Evolutionary conservation across 208 protist genomes (phyloP).

Genomic region (Trypanosoma platydactyli): DNA sequence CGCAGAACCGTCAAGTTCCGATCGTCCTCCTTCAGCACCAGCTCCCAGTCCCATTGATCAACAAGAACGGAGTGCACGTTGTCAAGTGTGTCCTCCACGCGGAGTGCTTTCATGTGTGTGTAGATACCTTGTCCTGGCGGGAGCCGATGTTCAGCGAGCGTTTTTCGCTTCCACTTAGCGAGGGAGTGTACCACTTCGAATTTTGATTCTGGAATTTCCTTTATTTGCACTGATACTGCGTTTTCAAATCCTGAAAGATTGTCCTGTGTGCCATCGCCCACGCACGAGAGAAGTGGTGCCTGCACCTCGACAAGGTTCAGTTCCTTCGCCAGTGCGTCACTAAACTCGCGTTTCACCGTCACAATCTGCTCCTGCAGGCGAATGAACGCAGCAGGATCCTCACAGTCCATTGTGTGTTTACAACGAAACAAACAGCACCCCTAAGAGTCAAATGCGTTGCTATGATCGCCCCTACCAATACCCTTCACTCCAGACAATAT

Average conservation of each 20-base stretch:
- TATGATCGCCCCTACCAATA: too few relatives aligned
- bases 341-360: slow-evolving; percentile 71
- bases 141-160: slow-evolving; percentile 77
- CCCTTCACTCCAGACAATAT: too few relatives aligned
- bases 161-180: slow-evolving; percentile 93
- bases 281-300: slow-evolving; percentile 77
- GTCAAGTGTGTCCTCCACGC: slow-evolving; percentile 87
- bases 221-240: slow-evolving; percentile 81
- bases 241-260: slow-evolving; percentile 89
- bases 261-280: slow-evolving; percentile 88
- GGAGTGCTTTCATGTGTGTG: slow-evolving; percentile 87
- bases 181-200: slow-evolving; percentile 92
- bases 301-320: slow-evolving; percentile 80
- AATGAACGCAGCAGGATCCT: slow-evolving; percentile 49
- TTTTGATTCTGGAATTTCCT: slow-evolving; percentile 67
- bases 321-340: slow-evolving; percentile 54
- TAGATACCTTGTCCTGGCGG: slow-evolving; percentile 72
- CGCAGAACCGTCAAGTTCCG: slow-evolving; percentile 73
- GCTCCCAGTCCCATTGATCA: slow-evolving; percentile 94
- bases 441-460: too few relatives aligned
- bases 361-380: slow-evolving; percentile 71
- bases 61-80: slow-evolving; percentile 90
- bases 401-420: slow-evolving; percentile 25
- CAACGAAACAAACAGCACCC: too few relatives aligned
- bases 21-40: slow-evolving; percentile 60